phyloP scores from a whole-genome alignment of 2,329 filamentous ascomycete species.

The Neonectria coccinea region DNA sequence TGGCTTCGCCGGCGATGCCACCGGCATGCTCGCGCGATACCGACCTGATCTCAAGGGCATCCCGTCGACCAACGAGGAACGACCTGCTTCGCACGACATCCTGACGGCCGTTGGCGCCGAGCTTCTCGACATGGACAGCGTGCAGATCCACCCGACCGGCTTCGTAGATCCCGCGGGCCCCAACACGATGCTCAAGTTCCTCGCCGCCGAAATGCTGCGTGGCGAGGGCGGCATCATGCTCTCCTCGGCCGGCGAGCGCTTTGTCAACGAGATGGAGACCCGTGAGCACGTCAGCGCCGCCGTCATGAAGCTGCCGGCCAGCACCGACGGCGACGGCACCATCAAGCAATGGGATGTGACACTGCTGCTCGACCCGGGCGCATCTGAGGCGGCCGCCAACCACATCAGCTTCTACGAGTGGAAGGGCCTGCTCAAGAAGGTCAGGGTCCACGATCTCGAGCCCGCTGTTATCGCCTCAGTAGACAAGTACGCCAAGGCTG shows the following conservation, averaged over 20 bases:
- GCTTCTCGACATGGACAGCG: conserved; percentile 64
- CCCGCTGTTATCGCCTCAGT: conserved; percentile 56
- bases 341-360: conserved; percentile 68
- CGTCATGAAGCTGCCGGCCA: conserved; percentile 57
- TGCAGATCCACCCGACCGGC: conserved; percentile 74
- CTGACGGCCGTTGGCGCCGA: conserved; percentile 55
- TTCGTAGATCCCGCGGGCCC: conserved; percentile 68
- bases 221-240: conserved; percentile 73
- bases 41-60: conserved; percentile 69
- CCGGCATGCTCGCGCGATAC: conserved; percentile 66
- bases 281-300: conserved; percentile 66
- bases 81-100: conserved; percentile 64
- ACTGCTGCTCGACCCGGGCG: conserved; percentile 70
- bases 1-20: conserved; percentile 72
- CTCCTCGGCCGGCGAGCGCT: conserved; percentile 59
- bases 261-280: conserved; percentile 73
- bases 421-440: conserved; percentile 70
- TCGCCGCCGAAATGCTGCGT: conserved; percentile 72
- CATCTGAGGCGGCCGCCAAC: conserved; percentile 61
- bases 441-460: conserved; percentile 63
- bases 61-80: conserved; percentile 72
- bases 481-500: conserved; percentile 61
- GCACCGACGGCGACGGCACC: conserved; percentile 43
- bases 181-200: conserved; percentile 65
- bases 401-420: conserved; percentile 73